Evolutionary conservation across 495 filamentous ascomycete genomes (phyloP).

Genomic region (Evernia prunastri): DNA sequence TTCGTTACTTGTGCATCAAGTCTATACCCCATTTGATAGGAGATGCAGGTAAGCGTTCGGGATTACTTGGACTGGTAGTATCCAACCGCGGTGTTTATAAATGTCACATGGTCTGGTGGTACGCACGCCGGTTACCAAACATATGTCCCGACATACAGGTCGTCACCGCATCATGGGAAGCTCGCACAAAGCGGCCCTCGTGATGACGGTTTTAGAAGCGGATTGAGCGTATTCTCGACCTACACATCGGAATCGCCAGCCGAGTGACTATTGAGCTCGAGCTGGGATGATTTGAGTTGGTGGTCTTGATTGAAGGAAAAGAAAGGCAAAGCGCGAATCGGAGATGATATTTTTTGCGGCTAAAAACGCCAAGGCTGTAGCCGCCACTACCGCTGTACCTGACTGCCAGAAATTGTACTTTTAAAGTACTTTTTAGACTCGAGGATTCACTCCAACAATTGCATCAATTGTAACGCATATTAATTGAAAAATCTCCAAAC

Average conservation of each 20-base stretch:
- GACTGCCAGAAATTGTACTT: slow-evolving; percentile 16
- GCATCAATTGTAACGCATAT: neutral
- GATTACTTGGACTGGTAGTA: neutral
- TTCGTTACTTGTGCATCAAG: neutral
- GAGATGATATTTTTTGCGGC: slow-evolving; percentile 2
- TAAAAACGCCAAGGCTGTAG: slow-evolving; percentile 9
- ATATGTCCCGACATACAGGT: slow-evolving; percentile 84
- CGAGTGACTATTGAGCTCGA: slow-evolving; percentile 52
- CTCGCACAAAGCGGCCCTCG: slow-evolving; percentile 68
- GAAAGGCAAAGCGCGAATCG: slow-evolving; percentile 41
- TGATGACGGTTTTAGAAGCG: slow-evolving; percentile 99
- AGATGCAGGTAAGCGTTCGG: neutral
- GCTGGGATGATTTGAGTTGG: slow-evolving; percentile 91
- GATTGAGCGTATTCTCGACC: slow-evolving; percentile 68
- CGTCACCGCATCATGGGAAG: slow-evolving; percentile 97
- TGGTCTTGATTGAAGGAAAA: slow-evolving; percentile 57
- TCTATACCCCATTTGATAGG: neutral
- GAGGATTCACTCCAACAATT: neutral
- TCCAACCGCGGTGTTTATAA: neutral
- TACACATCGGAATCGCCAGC: slow-evolving; percentile 83
- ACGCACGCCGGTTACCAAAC: neutral
- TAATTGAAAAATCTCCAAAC: no score
- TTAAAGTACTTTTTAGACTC: neutral
- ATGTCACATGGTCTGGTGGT: neutral
- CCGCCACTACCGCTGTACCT: slow-evolving; percentile 19